Evolutionary conservation across 1,139 yeast genomes (phyloP).

Genomic region (Saccharomycopsis hybrid): DNA sequence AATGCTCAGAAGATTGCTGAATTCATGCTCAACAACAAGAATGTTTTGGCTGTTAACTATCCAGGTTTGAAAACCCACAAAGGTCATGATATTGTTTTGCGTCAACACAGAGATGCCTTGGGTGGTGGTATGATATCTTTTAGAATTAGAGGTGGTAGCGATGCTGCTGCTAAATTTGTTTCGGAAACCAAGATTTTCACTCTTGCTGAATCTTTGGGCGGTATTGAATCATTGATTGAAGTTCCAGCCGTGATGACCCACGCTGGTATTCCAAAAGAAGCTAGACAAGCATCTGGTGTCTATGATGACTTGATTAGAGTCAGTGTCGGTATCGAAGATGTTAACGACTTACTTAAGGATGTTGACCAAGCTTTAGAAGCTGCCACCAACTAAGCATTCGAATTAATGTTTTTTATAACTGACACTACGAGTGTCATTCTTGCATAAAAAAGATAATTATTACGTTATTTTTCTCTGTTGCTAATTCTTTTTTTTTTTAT

Average conservation of each 20-base stretch:
- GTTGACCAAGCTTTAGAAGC: conserved; percentile 58
- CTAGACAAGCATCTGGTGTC: conserved; percentile 77
- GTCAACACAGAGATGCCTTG: conserved; percentile 77
- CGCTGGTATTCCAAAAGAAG: conserved; percentile 80
- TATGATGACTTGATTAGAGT: conserved; percentile 77
- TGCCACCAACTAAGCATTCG: conserved; percentile 23
- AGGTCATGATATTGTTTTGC: conserved; percentile 54
- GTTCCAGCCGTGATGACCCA: conserved; percentile 94
- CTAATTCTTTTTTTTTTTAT: too few relatives aligned
- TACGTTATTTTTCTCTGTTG: too few relatives aligned
- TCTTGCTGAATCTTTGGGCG: conserved; percentile 86
- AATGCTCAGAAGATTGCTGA: conserved; percentile 71
- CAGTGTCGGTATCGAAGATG: conserved; percentile 83
- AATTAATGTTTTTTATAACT: too few relatives aligned
- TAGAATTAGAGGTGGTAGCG: conserved; percentile 78
- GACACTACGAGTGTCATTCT: too few relatives aligned
- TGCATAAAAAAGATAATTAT: too few relatives aligned
- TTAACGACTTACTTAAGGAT: conserved; percentile 71
- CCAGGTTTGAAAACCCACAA: conserved; percentile 72
- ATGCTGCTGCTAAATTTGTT: conserved; percentile 68
- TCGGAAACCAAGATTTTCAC: conserved; percentile 72
- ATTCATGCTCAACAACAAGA: conserved; percentile 43
- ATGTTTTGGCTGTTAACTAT: conserved; percentile 65
- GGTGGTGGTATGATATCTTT: conserved; percentile 94
- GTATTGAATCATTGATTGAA: conserved; percentile 80